Base-by-base conservation (phyloP, 345 rosid genomes). In the Rhizophora mangle region DNA sequence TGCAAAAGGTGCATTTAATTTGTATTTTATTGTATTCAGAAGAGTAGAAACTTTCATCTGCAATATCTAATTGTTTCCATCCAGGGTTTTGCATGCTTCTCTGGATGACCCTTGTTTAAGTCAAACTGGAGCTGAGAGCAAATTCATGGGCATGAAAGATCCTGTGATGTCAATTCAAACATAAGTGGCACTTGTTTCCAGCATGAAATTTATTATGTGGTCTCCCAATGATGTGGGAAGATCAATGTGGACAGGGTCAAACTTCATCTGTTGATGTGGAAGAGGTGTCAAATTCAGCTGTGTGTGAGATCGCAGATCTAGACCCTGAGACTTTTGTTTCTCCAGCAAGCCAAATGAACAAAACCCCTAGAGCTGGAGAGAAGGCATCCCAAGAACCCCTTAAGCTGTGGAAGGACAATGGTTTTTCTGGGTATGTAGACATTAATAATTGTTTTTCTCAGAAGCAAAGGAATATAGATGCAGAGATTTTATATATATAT, bases 381-480 rank as follows among this genome's bases (percentile, higher is more conserved):
- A 90, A 84, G 59, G 92, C 97, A 63, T 72, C 92, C 4, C 69
- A 72, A 77, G 96, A 92, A 79, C 68, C 75, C 62, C 56, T 87
- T 34, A 71, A 78, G 64, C 82, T 64, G 63, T 95, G 99, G 98
- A 85, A 76, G 77, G 93, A 83, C 76, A 85, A 89, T 67, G 99
- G 96, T 20, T 95, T 90, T 77, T 90, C 98, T 29, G 84, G 99
- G 99, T 89, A 80, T 63, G 51, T 77, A 66, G 31, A 7, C 64
- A 29, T 22, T 67, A 75, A 36, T 31, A 9, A 15, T 37, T 80
- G 22, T 19, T 55, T 65, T 69, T 22, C 30, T 32, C 49, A 43
- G 49, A 55, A 55, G 30, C 16, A 4, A 22, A 55, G 5, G 29
- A 55, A 55, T 22, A 6, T 21, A 30, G 30, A 55, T 10, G 15